Evolutionary conservation across 2,329 filamentous ascomycete species (phyloP).

Genomic region (Aspergillus tubingensis): DNA sequence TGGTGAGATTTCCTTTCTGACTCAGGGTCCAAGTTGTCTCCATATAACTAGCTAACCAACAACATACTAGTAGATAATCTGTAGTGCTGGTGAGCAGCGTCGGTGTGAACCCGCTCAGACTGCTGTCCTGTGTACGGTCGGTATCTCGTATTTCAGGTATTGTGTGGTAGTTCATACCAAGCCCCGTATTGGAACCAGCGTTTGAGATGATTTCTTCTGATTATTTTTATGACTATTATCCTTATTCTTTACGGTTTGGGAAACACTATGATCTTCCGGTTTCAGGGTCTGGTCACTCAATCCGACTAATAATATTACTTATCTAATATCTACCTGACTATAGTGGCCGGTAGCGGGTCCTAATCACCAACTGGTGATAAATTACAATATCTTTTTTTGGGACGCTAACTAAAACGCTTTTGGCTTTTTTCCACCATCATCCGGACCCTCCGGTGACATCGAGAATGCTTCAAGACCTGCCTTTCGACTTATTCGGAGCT

Average conservation of each 20-base stretch:
- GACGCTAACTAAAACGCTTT: not conserved
- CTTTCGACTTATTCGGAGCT: not conserved
- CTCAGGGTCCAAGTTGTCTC: not conserved
- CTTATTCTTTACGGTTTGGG: not conserved
- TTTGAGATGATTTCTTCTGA: not conserved
- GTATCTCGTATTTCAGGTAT: not conserved
- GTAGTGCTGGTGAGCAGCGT: not conserved
- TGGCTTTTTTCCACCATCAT: not conserved
- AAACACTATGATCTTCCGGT: constrained; percentile 7
- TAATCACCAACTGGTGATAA: not conserved
- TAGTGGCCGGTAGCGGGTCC: not conserved
- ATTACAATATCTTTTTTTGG: not conserved
- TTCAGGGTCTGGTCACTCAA: constrained; percentile 6
- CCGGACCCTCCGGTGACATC: not conserved
- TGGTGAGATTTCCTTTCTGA: not conserved
- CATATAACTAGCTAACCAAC: not conserved
- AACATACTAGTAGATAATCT: not conserved
- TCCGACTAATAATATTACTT: not conserved
- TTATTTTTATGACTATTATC: not conserved
- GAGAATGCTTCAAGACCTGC: not conserved
- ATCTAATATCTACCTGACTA: not conserved
- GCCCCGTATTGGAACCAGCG: constrained; percentile 1
- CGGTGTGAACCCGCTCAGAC: not conserved
- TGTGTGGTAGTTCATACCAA: not conserved
- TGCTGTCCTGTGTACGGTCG: not conserved